Base-by-base conservation (phyloP, 2,329 filamentous ascomycete species). In the Trichoderma sp. region DNA sequence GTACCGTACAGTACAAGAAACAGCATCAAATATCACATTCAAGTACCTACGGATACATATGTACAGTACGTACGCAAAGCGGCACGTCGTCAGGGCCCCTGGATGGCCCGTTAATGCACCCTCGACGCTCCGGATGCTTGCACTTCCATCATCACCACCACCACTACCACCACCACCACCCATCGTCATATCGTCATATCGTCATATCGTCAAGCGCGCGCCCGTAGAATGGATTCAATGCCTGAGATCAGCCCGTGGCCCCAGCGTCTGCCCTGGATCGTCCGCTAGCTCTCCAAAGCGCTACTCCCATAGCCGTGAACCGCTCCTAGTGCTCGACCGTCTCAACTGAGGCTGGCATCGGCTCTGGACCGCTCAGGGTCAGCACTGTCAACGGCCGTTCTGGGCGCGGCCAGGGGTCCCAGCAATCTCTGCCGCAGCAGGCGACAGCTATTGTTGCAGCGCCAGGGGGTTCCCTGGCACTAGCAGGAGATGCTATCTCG, bases 261-360 rank as follows among this genome's bases (percentile, higher is more conserved):
- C 54, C 53, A 52, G 39, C 54, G 35, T 50, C 56, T 63, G 66
- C 66, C 66, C 66, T 68, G 66, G 66, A 68, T 68, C 66, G 66
- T 42, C 66, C 59, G 58, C 58, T 68, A 68, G 66, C 32, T 60
- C 19, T 45, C 17, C 64, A 67, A n/a, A 67, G 64, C 64, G 64
- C 66, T 64, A 37, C 39, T 42, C 53, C 9, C 50, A 32, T 27
- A 42, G 66, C 52, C 59, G 48, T 68, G 66, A 68, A 57, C 66
- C 48, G 66, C 45, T 42, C 39, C 37, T 67, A 54, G 50, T 63
- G 48, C 58, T 35, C 27, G 39, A 39, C 37, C 66, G 58, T 56
- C 59, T 64, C 50, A 29, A 42, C 29, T 57, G 58, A 37, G 66
- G 48, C 56, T 68, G 66, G 37, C 66, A 58, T 57, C 59, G 66